phyloP scores from a whole-genome alignment of 176 grass and related monocot species.

The Phoenix roebelenii region DNA sequence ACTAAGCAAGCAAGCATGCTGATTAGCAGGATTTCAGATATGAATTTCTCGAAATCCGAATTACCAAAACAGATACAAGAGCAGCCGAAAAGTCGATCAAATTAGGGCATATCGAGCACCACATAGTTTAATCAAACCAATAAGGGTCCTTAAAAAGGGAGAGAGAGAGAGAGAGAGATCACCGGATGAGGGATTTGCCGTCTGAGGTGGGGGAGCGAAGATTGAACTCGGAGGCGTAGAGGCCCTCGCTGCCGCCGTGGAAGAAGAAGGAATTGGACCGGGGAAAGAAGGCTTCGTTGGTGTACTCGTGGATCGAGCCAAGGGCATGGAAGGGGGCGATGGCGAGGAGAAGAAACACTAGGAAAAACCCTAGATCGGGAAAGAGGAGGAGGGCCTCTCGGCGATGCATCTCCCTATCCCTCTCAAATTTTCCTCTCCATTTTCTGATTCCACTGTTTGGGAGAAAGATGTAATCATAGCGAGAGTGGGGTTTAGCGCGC shows the following conservation, averaged over 20 bases:
- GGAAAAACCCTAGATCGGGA: slow-evolving; percentile 22
- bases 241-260: slow-evolving; percentile 96
- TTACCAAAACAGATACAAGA: too few species aligned
- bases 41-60: too few species aligned
- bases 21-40: too few species aligned
- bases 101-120: too few species aligned
- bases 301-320: slow-evolving; percentile 90
- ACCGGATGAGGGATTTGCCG: slow-evolving; percentile 74
- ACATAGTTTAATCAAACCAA: too few species aligned
- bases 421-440: too few species aligned
- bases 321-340: slow-evolving; percentile 23
- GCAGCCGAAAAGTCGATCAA: too few species aligned
- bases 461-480: too few species aligned
- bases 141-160: not conserved
- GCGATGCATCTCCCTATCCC: too few species aligned
- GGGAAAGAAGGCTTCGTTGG: slow-evolving; percentile 51
- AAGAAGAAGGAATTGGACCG: slow-evolving; percentile 97
- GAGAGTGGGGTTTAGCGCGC: too few species aligned
- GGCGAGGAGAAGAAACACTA: slow-evolving; percentile 33
- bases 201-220: slow-evolving; percentile 35
- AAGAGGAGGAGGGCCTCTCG: not conserved
- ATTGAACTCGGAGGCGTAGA: slow-evolving; percentile 54
- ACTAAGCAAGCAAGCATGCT: too few species aligned
- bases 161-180: not conserved
- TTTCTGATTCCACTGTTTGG: too few species aligned